phyloP scores from a whole-genome alignment of 768 basidiomycete genomes.

The Macrolepiota albuminosa region DNA sequence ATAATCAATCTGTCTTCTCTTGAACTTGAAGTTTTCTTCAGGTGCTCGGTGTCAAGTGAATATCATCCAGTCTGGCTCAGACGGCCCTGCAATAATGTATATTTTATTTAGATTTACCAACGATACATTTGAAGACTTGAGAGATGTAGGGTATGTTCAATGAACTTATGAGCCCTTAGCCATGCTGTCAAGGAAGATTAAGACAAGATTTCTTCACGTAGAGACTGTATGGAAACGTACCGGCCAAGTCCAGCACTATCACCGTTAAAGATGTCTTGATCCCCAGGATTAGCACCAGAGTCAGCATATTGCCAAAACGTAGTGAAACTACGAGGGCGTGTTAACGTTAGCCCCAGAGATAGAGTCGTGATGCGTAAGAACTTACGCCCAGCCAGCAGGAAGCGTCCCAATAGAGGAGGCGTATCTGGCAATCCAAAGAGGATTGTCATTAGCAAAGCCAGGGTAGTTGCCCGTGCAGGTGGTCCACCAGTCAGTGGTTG shows the following conservation, averaged over 20 bases:
- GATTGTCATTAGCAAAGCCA: conserved; percentile 44
- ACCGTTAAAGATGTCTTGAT: conserved; percentile 56
- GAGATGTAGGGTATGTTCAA: neutral
- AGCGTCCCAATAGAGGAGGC: conserved; percentile 45
- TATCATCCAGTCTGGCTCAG: neutral
- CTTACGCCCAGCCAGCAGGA: conserved; percentile 54
- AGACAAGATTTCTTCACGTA: neutral
- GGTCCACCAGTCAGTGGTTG: conserved; percentile 65
- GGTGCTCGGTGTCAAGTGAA: neutral
- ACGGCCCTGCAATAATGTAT: neutral
- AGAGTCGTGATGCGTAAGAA: neutral
- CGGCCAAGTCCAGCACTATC: conserved; percentile 35
- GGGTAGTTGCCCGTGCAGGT: conserved; percentile 58
- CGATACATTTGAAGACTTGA: neutral
- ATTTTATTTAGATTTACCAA: neutral
- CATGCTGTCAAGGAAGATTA: conserved; percentile 4
- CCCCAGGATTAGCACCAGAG: conserved; percentile 51
- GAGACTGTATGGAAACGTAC: conserved; percentile 19
- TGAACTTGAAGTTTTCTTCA: neutral
- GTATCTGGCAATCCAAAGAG: conserved; percentile 59
- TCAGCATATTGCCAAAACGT: conserved; percentile 64
- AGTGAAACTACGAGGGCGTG: conserved; percentile 25
- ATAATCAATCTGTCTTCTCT: neutral
- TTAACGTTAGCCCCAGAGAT: neutral
- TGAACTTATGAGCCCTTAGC: conserved; percentile 9